These are phyloP conservation scores for Mycena alexandri DNA, from an alignment of 768 basidiomycete genomes.

Conservation along the genomic window DNA sequence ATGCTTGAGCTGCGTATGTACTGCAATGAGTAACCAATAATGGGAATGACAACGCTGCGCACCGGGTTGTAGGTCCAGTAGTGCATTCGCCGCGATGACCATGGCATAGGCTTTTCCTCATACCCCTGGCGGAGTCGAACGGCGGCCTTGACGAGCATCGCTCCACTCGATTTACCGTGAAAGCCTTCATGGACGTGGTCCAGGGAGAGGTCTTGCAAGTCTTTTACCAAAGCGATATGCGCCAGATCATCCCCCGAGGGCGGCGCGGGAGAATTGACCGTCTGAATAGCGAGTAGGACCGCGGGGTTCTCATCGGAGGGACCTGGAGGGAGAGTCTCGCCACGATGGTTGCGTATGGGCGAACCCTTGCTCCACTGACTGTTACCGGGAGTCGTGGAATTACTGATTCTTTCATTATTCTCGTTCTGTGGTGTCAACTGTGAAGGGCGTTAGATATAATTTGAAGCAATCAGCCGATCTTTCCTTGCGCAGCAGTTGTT, in stretches of 20 bases:
- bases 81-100: constrained; percentile 9
- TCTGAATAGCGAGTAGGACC: not conserved
- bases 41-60: not conserved
- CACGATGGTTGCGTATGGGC: not conserved
- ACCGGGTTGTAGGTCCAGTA: constrained; percentile 27
- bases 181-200: constrained; percentile 5
- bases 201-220: not conserved
- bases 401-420: not conserved
- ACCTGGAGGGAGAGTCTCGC: not conserved
- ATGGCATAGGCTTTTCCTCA: constrained; percentile 8
- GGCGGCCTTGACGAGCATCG: constrained; percentile 17
- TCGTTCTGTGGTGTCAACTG: not conserved
- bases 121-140: constrained; percentile 17
- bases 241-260: not conserved
- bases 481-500: constrained; percentile 12
- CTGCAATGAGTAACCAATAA: no score
- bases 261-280: not conserved
- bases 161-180: constrained; percentile 14
- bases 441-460: not conserved
- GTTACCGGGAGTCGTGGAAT: not conserved
- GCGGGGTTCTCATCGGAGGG: not conserved
- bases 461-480: not conserved
- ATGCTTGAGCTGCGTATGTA: constrained; percentile 3
- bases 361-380: constrained; percentile 10
- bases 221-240: not conserved